phyloP scores from a whole-genome alignment of 176 grass and related monocot genomes.

The Oryza nivara region DNA sequence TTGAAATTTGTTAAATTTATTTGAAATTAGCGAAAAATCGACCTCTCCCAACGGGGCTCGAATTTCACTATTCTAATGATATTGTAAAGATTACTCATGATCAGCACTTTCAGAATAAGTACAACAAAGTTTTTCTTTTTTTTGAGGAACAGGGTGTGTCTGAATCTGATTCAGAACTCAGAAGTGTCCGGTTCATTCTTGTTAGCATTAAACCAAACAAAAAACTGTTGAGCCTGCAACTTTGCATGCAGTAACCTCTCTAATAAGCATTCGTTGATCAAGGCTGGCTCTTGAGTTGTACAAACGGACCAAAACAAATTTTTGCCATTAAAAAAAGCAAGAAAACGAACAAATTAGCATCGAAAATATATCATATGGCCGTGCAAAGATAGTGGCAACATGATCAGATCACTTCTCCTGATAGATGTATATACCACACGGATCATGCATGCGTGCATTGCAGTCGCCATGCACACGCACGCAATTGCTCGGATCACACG shows the following conservation, averaged over 20 bases:
- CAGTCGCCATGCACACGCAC: background rate
- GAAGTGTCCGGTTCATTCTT: background rate
- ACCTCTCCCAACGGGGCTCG: no score
- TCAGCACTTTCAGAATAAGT: background rate
- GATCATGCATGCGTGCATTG: background rate
- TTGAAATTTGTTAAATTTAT: no score
- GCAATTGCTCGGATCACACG: slow-evolving; percentile 23
- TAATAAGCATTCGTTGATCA: background rate
- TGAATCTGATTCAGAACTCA: background rate
- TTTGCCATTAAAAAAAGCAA: background rate
- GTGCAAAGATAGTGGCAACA: slow-evolving; percentile 6
- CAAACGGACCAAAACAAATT: background rate
- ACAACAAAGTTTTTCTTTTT: background rate
- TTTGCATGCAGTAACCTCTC: background rate
- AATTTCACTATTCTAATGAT: no score
- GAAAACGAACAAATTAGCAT: background rate
- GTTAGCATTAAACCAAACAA: background rate
- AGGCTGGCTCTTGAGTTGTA: background rate
- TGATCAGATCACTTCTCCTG: background rate
- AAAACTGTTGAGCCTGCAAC: background rate
- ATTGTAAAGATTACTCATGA: background rate
- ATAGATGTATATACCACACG: background rate
- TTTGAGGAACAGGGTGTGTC: background rate
- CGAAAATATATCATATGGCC: slow-evolving; percentile 7
- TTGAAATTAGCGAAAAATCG: no score